Base-by-base conservation (phyloP, 1,284 basidiomycete species). In the Cerrena zonata region DNA sequence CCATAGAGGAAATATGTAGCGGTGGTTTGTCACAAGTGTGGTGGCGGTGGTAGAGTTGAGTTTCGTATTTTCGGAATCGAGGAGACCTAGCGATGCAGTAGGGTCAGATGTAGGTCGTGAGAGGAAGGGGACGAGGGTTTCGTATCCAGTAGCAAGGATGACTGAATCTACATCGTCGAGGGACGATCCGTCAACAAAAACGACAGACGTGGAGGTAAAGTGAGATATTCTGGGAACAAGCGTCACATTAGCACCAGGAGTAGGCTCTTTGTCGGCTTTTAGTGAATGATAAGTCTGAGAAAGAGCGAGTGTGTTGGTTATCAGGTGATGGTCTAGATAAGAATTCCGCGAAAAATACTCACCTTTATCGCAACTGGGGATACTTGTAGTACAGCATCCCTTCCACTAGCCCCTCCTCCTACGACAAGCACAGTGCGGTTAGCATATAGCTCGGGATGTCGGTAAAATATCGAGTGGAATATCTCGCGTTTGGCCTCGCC, bases 1-100 rank as follows among this genome's bases (percentile, higher is more conserved):
- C 57, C 79, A 71, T 7, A 81, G 62, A 10, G 80, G 80, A 60
- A 77, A 79, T 34, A 82, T 68, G 59, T 82, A 81, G 1, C 69
- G 71, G 24, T 71, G 59, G 61, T 81, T 82, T 30, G 69, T 77
- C 15, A 71, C 69, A 34, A 82, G 69, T 5, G 55, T 43, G 15
- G 46, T 47, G 1, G 63, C 57, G 37, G 59, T 64, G 5, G 62
- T 59, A 10, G 63, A 64, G 56, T 64, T 64, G 27, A 41, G 49
- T 21, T 49, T 2, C 3, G 63, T 56, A 27, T 48, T 4, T 10
- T 57, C 54, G 45, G 60, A 57, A 34, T 57, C 53, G 34, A 53
- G 36, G 39, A 65, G 56, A 7, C 58, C 51, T 24, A 55, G 54
- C 0, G 61, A 53, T 2, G 55, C 27, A 18, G 26, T 41, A 4